Base-by-base conservation (phyloP, 352 stramenopile species). In the Lagenidium giganteum region DNA sequence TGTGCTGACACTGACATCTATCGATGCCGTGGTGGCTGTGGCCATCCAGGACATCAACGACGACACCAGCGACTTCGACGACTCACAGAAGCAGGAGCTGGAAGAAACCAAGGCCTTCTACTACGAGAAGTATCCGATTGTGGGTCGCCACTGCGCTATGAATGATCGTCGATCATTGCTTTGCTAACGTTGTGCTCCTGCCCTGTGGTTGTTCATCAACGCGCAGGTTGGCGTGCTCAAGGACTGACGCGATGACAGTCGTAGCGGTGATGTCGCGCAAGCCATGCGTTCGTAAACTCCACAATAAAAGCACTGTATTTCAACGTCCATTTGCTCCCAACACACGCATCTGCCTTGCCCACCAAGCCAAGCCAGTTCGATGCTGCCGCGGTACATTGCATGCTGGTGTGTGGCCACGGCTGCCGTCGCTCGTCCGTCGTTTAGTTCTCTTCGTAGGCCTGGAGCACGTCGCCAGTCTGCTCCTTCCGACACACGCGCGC, bases 71-170 rank as follows among this genome's bases (percentile, higher is more conserved):
- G 76, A 86, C 55, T 85, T 92, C 18, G 57, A 67, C 16, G 69
- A 83, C 8, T 75, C 77, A 27, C 66, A 87, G 39, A 45, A 47
- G 22, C 58, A 76, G 48, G 75, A 87, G 29, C 54, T 88, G 29
- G 58, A 70, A 13, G 69, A 84, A 43, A 92, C 71, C n/a, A 67
- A 75, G 28, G 54, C 60, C 34, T 92, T 89, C 40, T 92, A 92
- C 62, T 74, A 81, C 54, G 73, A 84, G 45, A 92, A 92, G 52
- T 92, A 92, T 51, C 79, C 79, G n/a, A 68, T 82, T 26, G 79
- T 91, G 78, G 35, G 70, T 70, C n/a, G 2, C n/a, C n/a, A n/a
- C n/a, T n/a, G n/a, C n/a, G n/a, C n/a, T n/a, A n/a, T n/a, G n/a
- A n/a, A n/a, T n/a, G n/a, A n/a, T n/a, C n/a, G n/a, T n/a, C n/a